Conservation (phyloP, 2,329 filamentous ascomycete species). For the Leptodontidium sp. region DNA sequence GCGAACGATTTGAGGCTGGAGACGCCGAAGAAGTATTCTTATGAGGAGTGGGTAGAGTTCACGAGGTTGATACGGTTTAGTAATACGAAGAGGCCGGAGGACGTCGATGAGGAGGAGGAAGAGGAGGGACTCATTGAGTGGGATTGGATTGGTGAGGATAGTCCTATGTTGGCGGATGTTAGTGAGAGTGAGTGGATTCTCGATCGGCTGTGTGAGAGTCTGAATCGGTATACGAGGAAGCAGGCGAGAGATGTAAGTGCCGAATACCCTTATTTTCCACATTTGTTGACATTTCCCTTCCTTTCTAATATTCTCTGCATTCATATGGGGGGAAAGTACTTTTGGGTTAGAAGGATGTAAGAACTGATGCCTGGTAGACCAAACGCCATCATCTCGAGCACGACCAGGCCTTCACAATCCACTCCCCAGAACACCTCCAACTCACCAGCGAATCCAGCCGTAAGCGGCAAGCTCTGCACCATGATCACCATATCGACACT, state of each 20-base stretch:
- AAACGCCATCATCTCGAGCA: slow-evolving; percentile 13
- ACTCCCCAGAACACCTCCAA: slow-evolving; percentile 14
- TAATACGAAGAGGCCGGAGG: slow-evolving; percentile 43
- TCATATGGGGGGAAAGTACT: not conserved
- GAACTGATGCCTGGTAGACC: not conserved
- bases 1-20: slow-evolving; percentile 60
- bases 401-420: slow-evolving; percentile 7
- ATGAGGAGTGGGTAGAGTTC: slow-evolving; percentile 75
- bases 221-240: slow-evolving; percentile 52
- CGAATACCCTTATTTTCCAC: not conserved
- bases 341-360: not conserved
- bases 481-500: slow-evolving; percentile 2
- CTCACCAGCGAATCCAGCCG: not conserved
- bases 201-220: slow-evolving; percentile 69
- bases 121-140: slow-evolving; percentile 69
- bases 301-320: not conserved
- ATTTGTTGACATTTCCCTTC: not conserved
- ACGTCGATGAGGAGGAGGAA: slow-evolving; percentile 55
- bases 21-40: slow-evolving; percentile 62
- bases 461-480: slow-evolving; percentile 10
- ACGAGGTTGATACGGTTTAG: slow-evolving; percentile 68
- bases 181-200: slow-evolving; percentile 74
- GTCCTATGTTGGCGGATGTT: slow-evolving; percentile 69
- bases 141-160: slow-evolving; percentile 77
- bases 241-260: slow-evolving; percentile 40